phyloP scores from a whole-genome alignment of 352 stramenopile genomes.

The Globisporangium parvum region DNA sequence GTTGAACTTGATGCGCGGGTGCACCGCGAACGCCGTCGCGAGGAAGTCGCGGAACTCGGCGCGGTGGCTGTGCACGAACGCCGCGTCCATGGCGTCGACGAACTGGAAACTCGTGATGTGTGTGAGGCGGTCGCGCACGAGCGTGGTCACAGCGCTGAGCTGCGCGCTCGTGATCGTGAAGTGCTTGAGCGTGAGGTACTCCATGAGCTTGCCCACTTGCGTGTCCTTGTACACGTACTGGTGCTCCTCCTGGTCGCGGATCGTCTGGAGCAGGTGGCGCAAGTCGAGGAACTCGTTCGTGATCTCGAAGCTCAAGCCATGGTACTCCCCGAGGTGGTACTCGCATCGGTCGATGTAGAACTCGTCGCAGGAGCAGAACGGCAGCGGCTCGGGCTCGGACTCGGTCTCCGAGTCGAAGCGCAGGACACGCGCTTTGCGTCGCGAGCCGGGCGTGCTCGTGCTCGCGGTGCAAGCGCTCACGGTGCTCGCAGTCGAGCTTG shows the following conservation, averaged over 20 bases:
- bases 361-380: constrained; percentile 40
- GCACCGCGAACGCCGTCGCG: constrained; percentile 35
- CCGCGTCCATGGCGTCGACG: constrained; percentile 36
- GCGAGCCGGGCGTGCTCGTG: constrained; percentile 2
- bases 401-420: constrained; percentile 37
- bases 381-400: constrained; percentile 40
- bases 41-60: constrained; percentile 42
- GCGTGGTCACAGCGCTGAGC: constrained; percentile 32
- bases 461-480: neutral
- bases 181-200: constrained; percentile 42
- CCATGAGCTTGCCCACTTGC: constrained; percentile 50
- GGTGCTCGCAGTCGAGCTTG: neutral
- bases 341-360: constrained; percentile 39
- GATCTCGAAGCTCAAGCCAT: constrained; percentile 47
- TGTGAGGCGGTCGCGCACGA: constrained; percentile 34
- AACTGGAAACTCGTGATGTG: constrained; percentile 42
- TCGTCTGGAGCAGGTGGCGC: constrained; percentile 37
- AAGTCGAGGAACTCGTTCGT: constrained; percentile 42
- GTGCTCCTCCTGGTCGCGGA: constrained; percentile 40
- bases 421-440: neutral
- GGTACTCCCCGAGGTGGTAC: constrained; percentile 43
- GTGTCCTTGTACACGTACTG: constrained; percentile 47
- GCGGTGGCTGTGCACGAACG: constrained; percentile 32
- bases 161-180: constrained; percentile 40
- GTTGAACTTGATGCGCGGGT: constrained; percentile 47